Base-by-base conservation (phyloP, 2,329 filamentous ascomycete genomes). In the Botrytis byssoidea region DNA sequence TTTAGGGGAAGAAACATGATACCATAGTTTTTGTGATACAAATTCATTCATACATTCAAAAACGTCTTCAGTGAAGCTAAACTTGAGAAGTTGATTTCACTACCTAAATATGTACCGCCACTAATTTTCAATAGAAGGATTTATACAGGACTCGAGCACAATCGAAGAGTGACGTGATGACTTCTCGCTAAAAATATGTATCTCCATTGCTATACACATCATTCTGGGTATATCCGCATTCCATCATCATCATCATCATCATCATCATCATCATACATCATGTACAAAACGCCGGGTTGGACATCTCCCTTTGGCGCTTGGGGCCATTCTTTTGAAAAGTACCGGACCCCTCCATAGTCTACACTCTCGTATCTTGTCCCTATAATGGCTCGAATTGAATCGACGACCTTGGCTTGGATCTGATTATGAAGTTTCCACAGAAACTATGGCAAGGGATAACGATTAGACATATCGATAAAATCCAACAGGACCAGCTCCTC, bases 1-100 rank as follows among this genome's bases (percentile, higher is more conserved):
- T 78, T 35, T 75, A 60, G 68, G 7, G 20, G 22, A 29, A 2
- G 14, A 55, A n/a, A 64, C 48, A n/a, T 46, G 51, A 70, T 70
- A 64, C 40, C 44, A 69, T 44, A 44, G 35, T 1, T 57, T 32
- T 29, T 22, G 4, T 25, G 8, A 57, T 25, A 18, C 16, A 6
- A 57, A 57, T 59, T 57, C 22, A 16, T 42, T 57, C 29, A 18
- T 42, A 69, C 29, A 42, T 69, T 14, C 37, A 57, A 8, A 29
- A 9, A 64, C 8, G 9, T 29, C 35, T n/a, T 63, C 25, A 18
- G 12, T 63, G 60, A 42, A n/a, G 37, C 22, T 40, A 12, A 7
- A 14, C 35, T 18, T 4, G 25, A 6, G 37, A n/a, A 40, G 22
- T 16, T n/a, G 12, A n/a, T n/a, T n/a, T n/a, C 14, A 14, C 14